These are phyloP conservation scores for Physcomitrium patens DNA, from an alignment of 225 moss, liverwort and hornwort species.

Conservation along the genomic window DNA sequence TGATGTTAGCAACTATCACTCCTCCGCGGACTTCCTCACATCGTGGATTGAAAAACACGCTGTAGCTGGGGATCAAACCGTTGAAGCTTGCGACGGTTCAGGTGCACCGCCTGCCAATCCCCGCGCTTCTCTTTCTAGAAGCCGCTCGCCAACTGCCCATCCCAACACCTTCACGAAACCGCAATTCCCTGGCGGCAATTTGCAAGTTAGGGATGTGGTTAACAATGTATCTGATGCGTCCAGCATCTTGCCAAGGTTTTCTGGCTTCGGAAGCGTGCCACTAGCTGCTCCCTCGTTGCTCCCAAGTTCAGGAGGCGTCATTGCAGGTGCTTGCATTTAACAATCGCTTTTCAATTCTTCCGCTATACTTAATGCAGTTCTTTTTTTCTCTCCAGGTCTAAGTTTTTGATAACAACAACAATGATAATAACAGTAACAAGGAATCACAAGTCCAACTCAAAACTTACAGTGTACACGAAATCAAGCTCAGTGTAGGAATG, in stretches of 20 bases:
- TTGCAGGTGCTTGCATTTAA: conserved; percentile 20
- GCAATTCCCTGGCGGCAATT: conserved; percentile 26
- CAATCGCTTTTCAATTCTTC: too few species aligned
- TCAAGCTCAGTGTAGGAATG: too few species aligned
- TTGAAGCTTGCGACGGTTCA: background rate
- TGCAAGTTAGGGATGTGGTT: conserved; percentile 21
- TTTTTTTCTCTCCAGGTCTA: too few species aligned
- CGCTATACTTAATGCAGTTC: too few species aligned
- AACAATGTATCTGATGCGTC: conserved; percentile 39
- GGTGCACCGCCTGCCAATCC: conserved; percentile 18
- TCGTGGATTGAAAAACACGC: conserved; percentile 93
- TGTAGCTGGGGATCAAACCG: conserved; percentile 34
- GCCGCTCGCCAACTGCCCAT: conserved; percentile 48
- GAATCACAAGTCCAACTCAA: too few species aligned
- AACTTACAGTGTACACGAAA: too few species aligned
- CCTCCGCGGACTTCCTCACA: conserved; percentile 65
- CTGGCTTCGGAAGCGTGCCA: conserved; percentile 29
- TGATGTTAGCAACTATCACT: conserved; percentile 37
- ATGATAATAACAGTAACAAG: too few species aligned
- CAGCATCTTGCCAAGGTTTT: conserved; percentile 29
- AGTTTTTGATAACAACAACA: too few species aligned
- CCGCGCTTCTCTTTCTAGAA: conserved; percentile 41
- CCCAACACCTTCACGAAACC: conserved; percentile 38
- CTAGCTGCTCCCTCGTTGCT: conserved; percentile 27
- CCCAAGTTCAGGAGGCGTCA: conserved; percentile 20